A percentile compares a stretch with the other conserved stretches of the same genome.
Evolutionary conservation across 2,329 filamentous ascomycete genomes (phyloP).

Genomic region (Fusarium pseudonygamai): DNA sequence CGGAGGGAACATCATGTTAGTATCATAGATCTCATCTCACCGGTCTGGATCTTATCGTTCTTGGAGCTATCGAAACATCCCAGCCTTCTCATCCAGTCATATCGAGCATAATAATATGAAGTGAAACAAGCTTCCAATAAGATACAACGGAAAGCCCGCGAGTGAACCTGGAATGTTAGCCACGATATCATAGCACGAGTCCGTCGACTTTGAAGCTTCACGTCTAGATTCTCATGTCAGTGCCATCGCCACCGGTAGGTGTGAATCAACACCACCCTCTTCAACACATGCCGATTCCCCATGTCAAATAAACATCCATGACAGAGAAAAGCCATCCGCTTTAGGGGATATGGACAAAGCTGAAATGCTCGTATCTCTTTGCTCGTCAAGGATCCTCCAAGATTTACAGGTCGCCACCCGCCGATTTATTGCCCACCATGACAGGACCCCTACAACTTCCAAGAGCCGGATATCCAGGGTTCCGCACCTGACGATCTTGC

Average conservation of each 20-base stretch:
- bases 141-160: not conserved
- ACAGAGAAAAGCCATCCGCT: not conserved
- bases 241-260: slow-evolving; percentile 1
- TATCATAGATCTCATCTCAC: slow-evolving; percentile 36
- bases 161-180: not conserved
- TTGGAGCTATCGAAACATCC: not conserved
- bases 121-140: slow-evolving; percentile 3
- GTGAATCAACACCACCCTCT: slow-evolving; percentile 6
- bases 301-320: not conserved
- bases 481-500: slow-evolving; percentile 17
- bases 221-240: not conserved
- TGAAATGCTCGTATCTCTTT: slow-evolving; percentile 17
- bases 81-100: not conserved
- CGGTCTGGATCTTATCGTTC: slow-evolving; percentile 11
- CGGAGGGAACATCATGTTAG: not conserved
- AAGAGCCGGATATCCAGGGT: slow-evolving; percentile 26
- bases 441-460: slow-evolving; percentile 6
- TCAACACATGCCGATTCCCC: slow-evolving; percentile 17
- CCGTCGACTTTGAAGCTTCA: slow-evolving; percentile 1
- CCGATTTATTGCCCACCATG: slow-evolving; percentile 24
- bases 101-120: not conserved
- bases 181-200: not conserved
- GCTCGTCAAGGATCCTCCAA: slow-evolving; percentile 3
- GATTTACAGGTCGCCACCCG: slow-evolving; percentile 30
- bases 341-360: slow-evolving; percentile 13